Evolutionary conservation across 495 filamentous ascomycete genomes (phyloP), one percentile per base, ranked within the genome.

Genomic region (Letharia columbiana): DNA sequence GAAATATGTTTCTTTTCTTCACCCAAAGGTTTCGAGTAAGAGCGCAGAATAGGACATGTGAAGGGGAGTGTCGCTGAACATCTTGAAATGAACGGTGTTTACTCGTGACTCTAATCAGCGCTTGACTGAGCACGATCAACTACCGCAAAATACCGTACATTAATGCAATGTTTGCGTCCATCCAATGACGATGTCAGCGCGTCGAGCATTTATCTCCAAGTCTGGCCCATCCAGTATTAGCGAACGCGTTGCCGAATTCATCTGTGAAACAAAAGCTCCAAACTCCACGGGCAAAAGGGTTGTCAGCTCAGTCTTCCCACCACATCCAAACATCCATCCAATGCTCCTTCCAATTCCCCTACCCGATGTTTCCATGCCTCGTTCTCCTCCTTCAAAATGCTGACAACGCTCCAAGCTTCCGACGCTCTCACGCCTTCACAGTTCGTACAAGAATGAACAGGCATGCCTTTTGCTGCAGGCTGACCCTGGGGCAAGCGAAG

Each of bases 321-420:
- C 63, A 87, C 74, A 71, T 88, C 85, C 71, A 93, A 76, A 39
- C 87, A 89, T 49, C 86, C 86, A 64, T 91, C 89, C 17, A 91
- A 83, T 0, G 85, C 85, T 31, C 77, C 76, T 74, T 91, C 89
- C 4, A 92, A 72, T 66, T 87, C 79, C 0, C 83, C 83, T 2
- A 93, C 77, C 45, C 88, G 77, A 41, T 80, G 80, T 76, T 91
- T 92, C 57, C 92, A 74, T 10, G 82, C 82, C 67, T 79, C 80
- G 67, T 92, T 93, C 77, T 93, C 89, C 49, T 87, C 86, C 65
- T 88, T 82, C 65, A 93, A 74, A 56, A 90, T 68, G 6, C 86
- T 81, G 41, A 91, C 82, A 17, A 89, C 84, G 67, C 86, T 80
- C 89, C 89, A 88, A 17, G 87, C 88, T 64, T 90, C 82, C 39